Evolutionary conservation across 495 filamentous ascomycete genomes (phyloP).

Genomic region (Penicillium arizonense): DNA sequence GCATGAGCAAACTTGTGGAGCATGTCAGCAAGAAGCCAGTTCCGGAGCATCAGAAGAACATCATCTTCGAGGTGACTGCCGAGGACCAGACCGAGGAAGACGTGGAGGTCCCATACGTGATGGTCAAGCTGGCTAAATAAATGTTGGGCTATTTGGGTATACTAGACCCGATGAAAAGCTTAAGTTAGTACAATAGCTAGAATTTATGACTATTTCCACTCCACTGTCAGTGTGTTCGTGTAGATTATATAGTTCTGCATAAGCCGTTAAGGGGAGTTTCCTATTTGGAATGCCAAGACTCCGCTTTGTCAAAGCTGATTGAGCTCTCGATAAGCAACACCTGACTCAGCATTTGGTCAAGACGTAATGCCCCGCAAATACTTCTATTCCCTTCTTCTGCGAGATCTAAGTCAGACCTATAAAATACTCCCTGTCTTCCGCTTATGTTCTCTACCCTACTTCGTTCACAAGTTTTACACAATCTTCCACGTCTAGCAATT

Average conservation of each 20-base stretch:
- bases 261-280: not conserved
- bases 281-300: no score
- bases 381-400: not conserved
- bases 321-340: conserved; percentile 21
- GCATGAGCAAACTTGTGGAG: conserved; percentile 84
- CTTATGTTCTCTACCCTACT: conserved; percentile 32
- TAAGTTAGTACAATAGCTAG: not conserved
- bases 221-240: not conserved
- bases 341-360: conserved; percentile 22
- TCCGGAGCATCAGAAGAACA: conserved; percentile 86
- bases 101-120: conserved; percentile 96
- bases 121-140: conserved; percentile 67
- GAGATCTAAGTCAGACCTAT: conserved; percentile 10
- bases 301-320: conserved; percentile 34
- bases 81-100: conserved; percentile 91
- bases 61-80: conserved; percentile 94
- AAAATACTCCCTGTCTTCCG: conserved; percentile 5
- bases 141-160: not conserved
- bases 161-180: not conserved
- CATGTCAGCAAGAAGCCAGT: conserved; percentile 88
- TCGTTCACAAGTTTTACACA: conserved; percentile 20
- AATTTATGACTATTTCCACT: conserved; percentile 1
- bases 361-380: conserved; percentile 23
- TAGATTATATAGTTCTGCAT: not conserved
- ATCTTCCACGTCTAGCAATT: conserved; percentile 17